phyloP scores from a whole-genome alignment of 2,329 filamentous ascomycete species.

The Acrocalymma vagum region DNA sequence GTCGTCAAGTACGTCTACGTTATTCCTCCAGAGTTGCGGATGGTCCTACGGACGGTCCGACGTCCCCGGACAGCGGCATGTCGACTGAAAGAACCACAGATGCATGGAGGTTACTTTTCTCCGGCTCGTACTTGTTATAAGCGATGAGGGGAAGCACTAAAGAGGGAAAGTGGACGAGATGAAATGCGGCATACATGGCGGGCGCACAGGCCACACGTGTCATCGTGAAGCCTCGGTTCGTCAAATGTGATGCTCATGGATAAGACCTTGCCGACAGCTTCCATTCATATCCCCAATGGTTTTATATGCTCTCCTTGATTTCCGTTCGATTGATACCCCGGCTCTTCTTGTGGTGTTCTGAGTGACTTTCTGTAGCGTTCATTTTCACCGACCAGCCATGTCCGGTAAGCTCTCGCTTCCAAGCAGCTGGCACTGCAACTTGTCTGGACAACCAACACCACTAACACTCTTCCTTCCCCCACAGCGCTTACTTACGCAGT shows the following conservation, averaged over 20 bases:
- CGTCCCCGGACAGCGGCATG: too few species aligned
- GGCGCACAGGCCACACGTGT: neutral
- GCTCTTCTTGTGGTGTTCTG: slow-evolving; percentile 10
- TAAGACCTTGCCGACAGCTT: neutral
- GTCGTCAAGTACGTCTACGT: too few species aligned
- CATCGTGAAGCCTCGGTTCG: slow-evolving; percentile 4
- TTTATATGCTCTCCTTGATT: neutral
- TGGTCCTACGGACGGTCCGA: too few species aligned
- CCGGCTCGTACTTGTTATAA: slow-evolving; percentile 1
- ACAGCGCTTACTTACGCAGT: slow-evolving; percentile 38
- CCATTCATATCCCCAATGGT: neutral
- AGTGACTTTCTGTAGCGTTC: too few species aligned
- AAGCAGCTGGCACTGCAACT: neutral
- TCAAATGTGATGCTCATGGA: neutral
- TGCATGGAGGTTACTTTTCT: too few species aligned
- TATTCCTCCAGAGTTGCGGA: too few species aligned
- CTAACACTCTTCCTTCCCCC: slow-evolving; percentile 3
- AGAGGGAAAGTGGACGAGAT: slow-evolving; percentile 1
- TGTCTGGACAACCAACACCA: neutral
- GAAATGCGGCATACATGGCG: neutral
- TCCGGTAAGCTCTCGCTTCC: slow-evolving; percentile 10
- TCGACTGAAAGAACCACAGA: too few species aligned
- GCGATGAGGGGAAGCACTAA: slow-evolving; percentile 13
- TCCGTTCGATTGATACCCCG: slow-evolving; percentile 1
- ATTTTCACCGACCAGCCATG: slow-evolving; percentile 8